A percentile compares a stretch with the other conserved stretches of the same genome.
These are phyloP conservation scores for Exophiala bonariae DNA, from an alignment of 2,329 filamentous ascomycete species.

Conservation along the genomic window DNA sequence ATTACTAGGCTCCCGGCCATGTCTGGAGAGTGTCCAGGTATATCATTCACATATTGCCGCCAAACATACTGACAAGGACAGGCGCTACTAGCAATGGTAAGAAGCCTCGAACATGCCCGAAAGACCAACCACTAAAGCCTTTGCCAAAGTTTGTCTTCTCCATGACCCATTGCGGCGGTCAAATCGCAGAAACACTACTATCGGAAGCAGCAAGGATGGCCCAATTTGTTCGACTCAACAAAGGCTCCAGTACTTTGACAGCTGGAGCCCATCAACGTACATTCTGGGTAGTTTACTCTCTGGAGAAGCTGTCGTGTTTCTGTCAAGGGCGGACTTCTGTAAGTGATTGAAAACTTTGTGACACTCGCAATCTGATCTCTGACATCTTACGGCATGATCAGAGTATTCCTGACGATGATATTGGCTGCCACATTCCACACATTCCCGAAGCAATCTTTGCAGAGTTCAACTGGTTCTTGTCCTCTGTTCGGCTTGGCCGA, in stretches of 20 bases:
- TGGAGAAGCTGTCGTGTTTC: constrained; percentile 41
- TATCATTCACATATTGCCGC: neutral
- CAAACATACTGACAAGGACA: constrained; percentile 19
- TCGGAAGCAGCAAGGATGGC: constrained; percentile 39
- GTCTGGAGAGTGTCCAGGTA: constrained; percentile 25
- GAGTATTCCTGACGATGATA: constrained; percentile 41
- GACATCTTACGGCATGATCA: no score
- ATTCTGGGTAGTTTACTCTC: constrained; percentile 43
- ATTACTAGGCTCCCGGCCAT: constrained; percentile 29
- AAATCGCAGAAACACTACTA: constrained; percentile 35
- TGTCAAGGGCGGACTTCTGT: constrained; percentile 35
- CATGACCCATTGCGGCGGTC: constrained; percentile 35
- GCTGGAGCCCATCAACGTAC: constrained; percentile 28
- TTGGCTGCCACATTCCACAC: constrained; percentile 37
- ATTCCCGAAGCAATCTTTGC: constrained; percentile 35
- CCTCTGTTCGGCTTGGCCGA: constrained; percentile 33
- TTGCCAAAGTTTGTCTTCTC: constrained; percentile 34
- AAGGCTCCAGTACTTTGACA: constrained; percentile 25
- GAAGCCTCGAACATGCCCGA: neutral
- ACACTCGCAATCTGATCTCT: no score
- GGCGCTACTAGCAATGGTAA: constrained; percentile 32
- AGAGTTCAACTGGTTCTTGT: constrained; percentile 38
- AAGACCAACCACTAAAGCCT: constrained; percentile 1
- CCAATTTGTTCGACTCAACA: constrained; percentile 32
- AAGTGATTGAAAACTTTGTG: constrained; percentile 26